Evolutionary conservation across 176 grass and related monocot species (phyloP), one percentile per base, ranked within the genome.

Genomic region (Tillandsia fasciculata): DNA sequence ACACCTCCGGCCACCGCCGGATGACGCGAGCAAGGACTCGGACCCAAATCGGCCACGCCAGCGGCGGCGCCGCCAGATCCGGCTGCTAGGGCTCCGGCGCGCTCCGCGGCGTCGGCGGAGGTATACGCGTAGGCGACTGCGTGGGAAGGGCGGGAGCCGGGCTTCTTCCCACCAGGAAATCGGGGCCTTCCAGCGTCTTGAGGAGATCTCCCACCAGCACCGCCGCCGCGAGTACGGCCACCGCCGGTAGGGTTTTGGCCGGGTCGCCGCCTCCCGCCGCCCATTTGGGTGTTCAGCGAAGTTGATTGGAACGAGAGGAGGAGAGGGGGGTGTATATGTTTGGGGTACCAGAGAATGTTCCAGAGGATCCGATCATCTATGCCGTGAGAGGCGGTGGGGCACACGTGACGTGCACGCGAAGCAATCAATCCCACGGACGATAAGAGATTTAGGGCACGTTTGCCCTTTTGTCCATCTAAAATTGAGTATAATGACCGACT

Each of bases 1-100:
- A 63, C 28, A 11, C 64, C 84, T 11, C 81, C 73, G 12, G 72
- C 64, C 51, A 87, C 52, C 5, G 74, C 74, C 8, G 83, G 79
- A 22, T 84, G 79, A 73, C 88, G 85, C 53, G 76, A 77, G 58
- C 81, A 49, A 1, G 65, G 52, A 33, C 8, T 28, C 20, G 75
- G 18, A 27, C 69, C 75, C 20, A 77, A 28, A 53, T 63, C 68
- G 23, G 20, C 33, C 33, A 91, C 69, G 66, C 15, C 52, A 72
- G 77, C 2, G 70, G 72, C 28, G 80, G 64, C 7, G 69, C 50
- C 48, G 59, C 50, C 65, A 75, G 64, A 12, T 70, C 72, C 11
- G 69, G 51, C 33, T 22, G 51, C 3, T 5, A 42, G 33, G 14
- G 29, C 49, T 67, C 74, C 26, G 68, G 33, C 64, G 33, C 64